Base-by-base conservation (phyloP, 768 basidiomycete genomes). In the Suillus luteus region DNA sequence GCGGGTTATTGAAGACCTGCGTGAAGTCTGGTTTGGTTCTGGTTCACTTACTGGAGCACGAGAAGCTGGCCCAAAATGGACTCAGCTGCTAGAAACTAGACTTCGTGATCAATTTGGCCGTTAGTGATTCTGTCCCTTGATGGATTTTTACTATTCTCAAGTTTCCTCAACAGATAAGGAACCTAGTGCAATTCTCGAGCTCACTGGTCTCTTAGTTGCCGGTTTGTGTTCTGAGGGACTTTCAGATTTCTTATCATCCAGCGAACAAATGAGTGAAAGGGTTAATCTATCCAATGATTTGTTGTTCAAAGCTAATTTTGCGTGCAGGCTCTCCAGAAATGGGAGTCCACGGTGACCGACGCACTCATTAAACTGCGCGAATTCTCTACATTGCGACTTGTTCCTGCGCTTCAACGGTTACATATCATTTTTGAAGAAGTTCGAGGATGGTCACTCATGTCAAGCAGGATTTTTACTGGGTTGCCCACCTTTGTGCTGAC, bases 211-310 rank as follows among this genome's bases (percentile, higher is more conserved):
- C 65, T 79, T 94, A 52, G 82, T 86, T 17, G 90, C 90, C 27
- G 91, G 92, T 8, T 82, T 86, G 61, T 77, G 85, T n/a, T 86
- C 90, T 35, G 90, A 91, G 61, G 79, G 89, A 9, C 79, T 95
- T 40, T 69, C 77, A 33, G 92, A 94, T 75, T 91, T 91, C 72
- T 80, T 94, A 59, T 86, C 89, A 14, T 91, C 90, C 64, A 85
- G 85, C 22, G 91, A 92, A 68, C 87, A 89, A 70, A 90, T 90
- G 83, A 91, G 88, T 64, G 92, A 95, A 76, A 81, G 93, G 72
- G 93, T 92, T 77, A 68, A 78, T 72, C 44, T 62, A 51, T 49
- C 48, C 48, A 57, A 59, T 15, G 24, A 52, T 66, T 55, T 27
- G 65, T 65, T 62, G 51, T 62, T 12, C 35, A 54, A n/a, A 65